A percentile compares a stretch with the other conserved stretches of the same genome.
These are phyloP conservation scores for Microcos paniculata DNA, from an alignment of 345 rosid genomes.

Conservation along the genomic window DNA sequence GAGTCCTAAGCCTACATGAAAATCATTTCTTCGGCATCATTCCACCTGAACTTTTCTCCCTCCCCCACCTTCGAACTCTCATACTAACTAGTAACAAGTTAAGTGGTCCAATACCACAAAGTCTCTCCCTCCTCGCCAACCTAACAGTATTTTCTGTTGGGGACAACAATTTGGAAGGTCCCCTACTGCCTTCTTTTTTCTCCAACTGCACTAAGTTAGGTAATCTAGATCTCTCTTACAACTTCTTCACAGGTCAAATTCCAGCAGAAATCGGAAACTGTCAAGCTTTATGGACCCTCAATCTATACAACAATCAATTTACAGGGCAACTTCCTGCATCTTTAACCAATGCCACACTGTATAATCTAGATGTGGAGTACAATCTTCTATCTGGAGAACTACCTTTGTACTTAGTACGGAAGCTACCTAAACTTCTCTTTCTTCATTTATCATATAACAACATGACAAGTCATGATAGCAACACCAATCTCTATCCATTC, in stretches of 20 bases:
- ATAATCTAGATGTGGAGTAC: conserved; percentile 38
- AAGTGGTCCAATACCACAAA: conserved; percentile 38
- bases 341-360: conserved; percentile 37
- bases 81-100: conserved; percentile 28
- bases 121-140: conserved; percentile 30
- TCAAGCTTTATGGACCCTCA: conserved; percentile 28
- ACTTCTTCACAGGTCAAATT: conserved; percentile 41
- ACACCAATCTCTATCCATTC: conserved; percentile 48
- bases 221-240: conserved; percentile 43
- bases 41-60: conserved; percentile 41
- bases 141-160: conserved; percentile 24
- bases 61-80: conserved; percentile 30
- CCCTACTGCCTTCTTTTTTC: conserved; percentile 43
- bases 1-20: conserved; percentile 24
- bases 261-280: conserved; percentile 52
- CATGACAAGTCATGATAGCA: conserved; percentile 41
- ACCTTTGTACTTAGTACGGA: conserved; percentile 38
- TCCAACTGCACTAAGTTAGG: conserved; percentile 40
- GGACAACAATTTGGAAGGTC: conserved; percentile 33
- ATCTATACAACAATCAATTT: conserved; percentile 42
- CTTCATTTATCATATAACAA: conserved; percentile 50
- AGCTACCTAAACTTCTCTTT: conserved; percentile 15
- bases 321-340: conserved; percentile 39
- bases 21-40: conserved; percentile 43
- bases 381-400: conserved; percentile 43